Evolutionary conservation across 2,329 filamentous ascomycete genomes (phyloP), one percentile per base, ranked within the genome.

Genomic region (Fusarium piperis): DNA sequence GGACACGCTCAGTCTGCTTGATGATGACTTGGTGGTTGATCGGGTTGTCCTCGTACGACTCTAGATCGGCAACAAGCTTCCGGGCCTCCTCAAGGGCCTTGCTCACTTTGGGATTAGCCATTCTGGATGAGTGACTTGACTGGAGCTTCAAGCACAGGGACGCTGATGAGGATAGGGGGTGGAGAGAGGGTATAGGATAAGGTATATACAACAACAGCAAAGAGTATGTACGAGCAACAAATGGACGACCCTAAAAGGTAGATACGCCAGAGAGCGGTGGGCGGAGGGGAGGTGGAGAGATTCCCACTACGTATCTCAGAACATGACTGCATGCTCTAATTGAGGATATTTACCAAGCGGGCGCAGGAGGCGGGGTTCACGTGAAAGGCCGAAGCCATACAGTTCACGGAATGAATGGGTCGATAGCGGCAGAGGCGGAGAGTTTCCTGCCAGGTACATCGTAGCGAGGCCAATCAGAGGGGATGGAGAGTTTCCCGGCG

Each of bases 61-160:
- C 74, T 11, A 78, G 74, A 26, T 72, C 73, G 16, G 72, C 72
- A 10, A 78, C 76, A 3, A 76, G 73, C 28, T 72, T 73, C 62
- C 51, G 70, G 32, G 77, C 76, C 68, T 78, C 74, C 35, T 74
- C 67, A 4, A 78, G 74, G 46, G 77, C 77, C 16, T 73, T 77
- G 59, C 61, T 70, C 38, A 67, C 76, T 46, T 75, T 76, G 18
- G 73, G 75, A 9, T 76, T 66, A 23, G 65, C 61, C 71, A 75
- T 75, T 32, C 10, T 35, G 15, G 20, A 8, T 13, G 8, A 11
- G 36, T 15, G 58, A 18, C 41, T 68, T 55, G n/a, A n/a, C n/a
- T n/a, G n/a, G n/a, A n/a, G n/a, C n/a, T 53, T 53, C 12, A 52
- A 16, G 8, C 48, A 35, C 18, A n/a, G 48, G 8, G 48, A 52